Evolutionary conservation across 2,329 filamentous ascomycete genomes (phyloP), one percentile per base, ranked within the genome.

Genomic region (Macrophomina pseudophaseolina): DNA sequence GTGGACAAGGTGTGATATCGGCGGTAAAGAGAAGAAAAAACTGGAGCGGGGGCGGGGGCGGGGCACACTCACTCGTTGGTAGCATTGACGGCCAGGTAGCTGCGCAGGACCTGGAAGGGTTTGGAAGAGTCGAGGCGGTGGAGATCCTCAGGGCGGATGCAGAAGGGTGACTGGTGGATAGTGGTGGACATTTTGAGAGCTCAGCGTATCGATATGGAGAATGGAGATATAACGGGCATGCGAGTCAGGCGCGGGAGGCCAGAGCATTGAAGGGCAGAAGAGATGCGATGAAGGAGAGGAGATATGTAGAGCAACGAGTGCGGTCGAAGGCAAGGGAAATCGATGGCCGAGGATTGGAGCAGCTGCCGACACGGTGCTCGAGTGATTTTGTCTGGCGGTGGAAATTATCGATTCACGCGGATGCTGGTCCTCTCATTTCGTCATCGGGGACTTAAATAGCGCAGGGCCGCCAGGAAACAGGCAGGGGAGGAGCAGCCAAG

Each of bases 51-150:
- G 14, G 38, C 14, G 38, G 38, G 58, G 23, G 40, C 14, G 49
- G 30, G 49, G 23, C 3, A 54, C 23, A 30, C 49, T 65, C 69
- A 79, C 78, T 72, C 78, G 74, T 80, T 79, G 67, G 64, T 69
- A 52, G 77, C 78, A 67, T 79, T 75, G 40, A 74, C 71, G 1
- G 79, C 76, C 7, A 84, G 76, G 69, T 80, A 81, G 33, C 74
- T 72, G 63, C 81, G 74, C 69, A 84, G 70, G 54, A 83, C 75
- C 46, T 71, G 73, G 71, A 84, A 84, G 0, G 80, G 81, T 56
- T 81, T 74, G 6, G 79, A 81, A 14, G 74, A 70, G 35, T 73
- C 71, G 30, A 84, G 71, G 11, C 73, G 71, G 28, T 79, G 75
- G 16, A 81, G 71, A 67, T 83, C 80, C 53, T 82, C 77, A 68